Conservation (phyloP, 2,329 filamentous ascomycete genomes). For the Pezicula neosporulosa region DNA sequence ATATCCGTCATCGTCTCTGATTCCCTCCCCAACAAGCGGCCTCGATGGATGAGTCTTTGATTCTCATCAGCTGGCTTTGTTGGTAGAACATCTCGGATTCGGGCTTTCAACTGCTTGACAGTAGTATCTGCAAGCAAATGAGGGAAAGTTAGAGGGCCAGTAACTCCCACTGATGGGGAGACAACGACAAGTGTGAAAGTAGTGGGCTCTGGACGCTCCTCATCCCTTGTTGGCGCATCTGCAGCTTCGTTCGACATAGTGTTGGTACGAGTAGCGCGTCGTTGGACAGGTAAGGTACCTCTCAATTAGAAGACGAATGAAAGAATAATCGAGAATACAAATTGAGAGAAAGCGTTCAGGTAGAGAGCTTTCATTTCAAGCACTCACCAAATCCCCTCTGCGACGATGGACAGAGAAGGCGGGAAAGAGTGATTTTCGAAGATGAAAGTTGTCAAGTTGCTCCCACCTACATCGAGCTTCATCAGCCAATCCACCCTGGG, state of each 20-base stretch:
- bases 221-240: constrained; percentile 14
- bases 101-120: constrained; percentile 54
- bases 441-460: too few species aligned
- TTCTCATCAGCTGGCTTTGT: constrained; percentile 49
- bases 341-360: too few species aligned
- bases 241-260: constrained; percentile 15
- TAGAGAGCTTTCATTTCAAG: too few species aligned
- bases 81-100: constrained; percentile 48
- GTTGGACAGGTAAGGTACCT: neutral
- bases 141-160: constrained; percentile 46
- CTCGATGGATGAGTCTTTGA: constrained; percentile 59
- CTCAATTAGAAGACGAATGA: neutral
- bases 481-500: neutral
- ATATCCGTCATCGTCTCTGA: constrained; percentile 52
- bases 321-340: neutral
- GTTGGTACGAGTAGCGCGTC: neutral
- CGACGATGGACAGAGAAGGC: too few species aligned
- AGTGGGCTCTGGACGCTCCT: constrained; percentile 16
- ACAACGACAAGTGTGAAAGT: constrained; percentile 55
- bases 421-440: too few species aligned
- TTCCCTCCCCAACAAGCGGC: constrained; percentile 51
- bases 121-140: constrained; percentile 47
- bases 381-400: too few species aligned
- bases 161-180: constrained; percentile 54
- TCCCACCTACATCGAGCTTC: neutral